Base-by-base conservation (phyloP, 371 early-diverging fungal genomes). In the Funneliformis caledonium region DNA sequence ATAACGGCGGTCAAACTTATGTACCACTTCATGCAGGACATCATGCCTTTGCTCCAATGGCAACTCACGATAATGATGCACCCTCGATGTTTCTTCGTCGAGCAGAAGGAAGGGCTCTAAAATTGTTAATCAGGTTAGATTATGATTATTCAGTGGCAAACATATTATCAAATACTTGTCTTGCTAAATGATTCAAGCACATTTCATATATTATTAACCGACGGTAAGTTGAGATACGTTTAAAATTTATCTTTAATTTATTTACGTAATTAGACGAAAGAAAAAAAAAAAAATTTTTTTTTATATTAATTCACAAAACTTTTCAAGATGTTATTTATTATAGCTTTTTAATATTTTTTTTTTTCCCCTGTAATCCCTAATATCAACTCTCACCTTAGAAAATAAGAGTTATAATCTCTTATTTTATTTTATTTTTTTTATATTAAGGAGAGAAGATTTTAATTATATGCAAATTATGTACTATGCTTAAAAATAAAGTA, bases 161-260 rank as follows among this genome's bases (percentile, higher is more conserved):
- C 19, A 65, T 65, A 33, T 65, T 65, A 33, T 31, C 67, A 65
- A 65, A 65, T 37, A 65, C 67, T 65, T 65, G 67, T 65, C 67
- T 65, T 65, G n/a, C 67, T 65, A 65, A 65, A 56, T 56, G 56
- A 56, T 56, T 56, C 56, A 19, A 16, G 16, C 19, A 6, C 2
- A 56, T 56, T 0, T 19, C 16, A 56, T 56, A 56, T 56, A 56
- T 56, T 56, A 37, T 37, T 52, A 16, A 16, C 16, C 16, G 52
- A 52, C 52, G 56, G 56, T 56, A 56, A 56, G 56, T 56, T 56
- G 6, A 56, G 19, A 16, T 52, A 56, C 56, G 16, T 7, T n/a
- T 16, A 6, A 6, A 47, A 2, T 19, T 19, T 56, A 16, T 52
- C 19, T 16, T 56, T 19, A 16, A 7, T 56, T 56, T 12, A 4